Base-by-base conservation (phyloP, 805 yeast species). In the Sporopachydermia lactativora region DNA sequence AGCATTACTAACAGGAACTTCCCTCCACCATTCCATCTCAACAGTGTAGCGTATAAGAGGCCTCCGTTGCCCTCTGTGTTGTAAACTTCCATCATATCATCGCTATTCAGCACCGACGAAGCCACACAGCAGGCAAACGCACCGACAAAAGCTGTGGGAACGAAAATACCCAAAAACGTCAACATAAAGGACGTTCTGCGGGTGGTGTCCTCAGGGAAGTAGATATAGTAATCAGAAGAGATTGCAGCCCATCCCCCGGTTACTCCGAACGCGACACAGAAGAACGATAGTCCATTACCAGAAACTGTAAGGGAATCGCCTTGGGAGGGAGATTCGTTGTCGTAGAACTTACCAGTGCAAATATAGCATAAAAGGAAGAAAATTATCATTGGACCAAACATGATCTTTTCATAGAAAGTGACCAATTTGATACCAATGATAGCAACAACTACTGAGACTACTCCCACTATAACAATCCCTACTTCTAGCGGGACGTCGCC, bases 161-260 rank as follows among this genome's bases (percentile, higher is more conserved):
- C 43, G 34, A 69, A 58, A 17, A 75, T 72, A 2, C 80, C 83
- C 28, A 76, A 62, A 47, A 79, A 77, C 0, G 89, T 81, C 45
- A 76, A 57, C 17, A 54, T 19, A 50, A 73, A 78, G 2, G 77
- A 63, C 41, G 65, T 67, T 19, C 53, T 43, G 44, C 75, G 71
- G 1, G 77, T 65, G 1, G 80, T 70, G 35, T 68, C 64, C 49
- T 78, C 84, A 1, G 88, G 88, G 46, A 81, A 74, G 38, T 80
- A 57, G 38, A 81, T 70, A 55, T 81, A 80, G 56, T 81, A 81
- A 56, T 81, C 92, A 1, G 82, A 65, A 1, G 88, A 79, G 45
- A 78, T 70, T 3, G 83, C 75, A 35, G 88, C 89, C 92, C 92
- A 81, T 2, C 89, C 80, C 2, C 81, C 68, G 3, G 88, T 79